Base-by-base conservation (phyloP, 345 rosid genomes). In the Pistacia integerrima region DNA sequence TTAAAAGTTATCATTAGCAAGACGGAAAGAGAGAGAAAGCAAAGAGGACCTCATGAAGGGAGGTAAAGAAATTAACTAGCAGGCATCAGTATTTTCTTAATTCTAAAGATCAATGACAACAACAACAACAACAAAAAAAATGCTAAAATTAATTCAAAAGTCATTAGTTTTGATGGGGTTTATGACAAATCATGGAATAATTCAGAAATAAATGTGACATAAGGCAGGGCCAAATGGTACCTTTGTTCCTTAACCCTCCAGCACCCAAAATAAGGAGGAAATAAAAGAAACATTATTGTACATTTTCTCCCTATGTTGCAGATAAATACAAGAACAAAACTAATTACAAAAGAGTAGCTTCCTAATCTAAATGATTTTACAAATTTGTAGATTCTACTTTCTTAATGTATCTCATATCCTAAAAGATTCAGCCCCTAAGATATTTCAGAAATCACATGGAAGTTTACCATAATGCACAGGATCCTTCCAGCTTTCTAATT, bases 1-100 rank as follows among this genome's bases (percentile, higher is more conserved):
- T 72, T 38, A 59, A n/a, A 72, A 76, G 65, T 25, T 67, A 55
- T 30, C 58, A 70, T 57, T 46, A 80, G 77, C 67, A 69, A 57
- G 30, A 52, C 20, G 36, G 49, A 46, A 52, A 54, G 16, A 30
- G 36, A 74, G 58, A 74, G 58, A 14, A 38, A 33, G n/a, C n/a
- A 13, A 59, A 11, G 54, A 57, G 54, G 20, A 54, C 18, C 57
- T 54, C 57, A 2, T 57, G 4, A 25, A 57, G 52, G 8, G 25
- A 20, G 64, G 33, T 54, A 70, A 56, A 64, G 57, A 78, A 63
- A 41, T 33, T 58, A 11, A 66, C 18, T 35, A 41, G 25, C 44
- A 72, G 54, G 41, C 52, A 59, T 51, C 14, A 33, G 20, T 18
- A 30, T 30, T 30, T 1, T 30, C 33, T 30, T 30, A 30, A 30